These are phyloP conservation scores for Articulospora tetracladia DNA, from an alignment of 495 filamentous ascomycete species.

Conservation along the genomic window DNA sequence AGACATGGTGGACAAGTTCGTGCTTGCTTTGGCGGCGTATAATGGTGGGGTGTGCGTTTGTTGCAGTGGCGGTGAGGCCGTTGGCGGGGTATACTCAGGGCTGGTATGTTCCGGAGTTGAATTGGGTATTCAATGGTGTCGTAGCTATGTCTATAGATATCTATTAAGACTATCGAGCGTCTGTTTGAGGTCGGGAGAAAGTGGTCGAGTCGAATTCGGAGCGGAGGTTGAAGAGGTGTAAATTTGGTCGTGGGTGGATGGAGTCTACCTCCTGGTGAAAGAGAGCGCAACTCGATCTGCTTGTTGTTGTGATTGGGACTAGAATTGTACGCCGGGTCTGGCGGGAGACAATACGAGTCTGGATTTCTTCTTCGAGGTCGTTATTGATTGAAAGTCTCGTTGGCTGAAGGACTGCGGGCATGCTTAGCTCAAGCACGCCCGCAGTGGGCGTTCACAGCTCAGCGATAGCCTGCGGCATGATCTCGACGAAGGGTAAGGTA, in stretches of 20 bases:
- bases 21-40: slow-evolving; percentile 7
- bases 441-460: slow-evolving; percentile 93
- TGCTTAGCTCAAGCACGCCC: slow-evolving; percentile 43
- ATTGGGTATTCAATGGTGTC: neutral
- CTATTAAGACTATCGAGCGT: slow-evolving; percentile 16
- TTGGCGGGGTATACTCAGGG: neutral
- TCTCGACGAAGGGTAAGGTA: slow-evolving; percentile 69
- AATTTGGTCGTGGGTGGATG: slow-evolving; percentile 26
- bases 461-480: slow-evolving; percentile 83
- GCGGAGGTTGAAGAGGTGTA: slow-evolving; percentile 25
- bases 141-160: neutral
- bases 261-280: slow-evolving; percentile 41
- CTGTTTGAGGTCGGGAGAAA: neutral
- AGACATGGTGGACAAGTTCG: slow-evolving; percentile 36
- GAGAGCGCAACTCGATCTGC: slow-evolving; percentile 25
- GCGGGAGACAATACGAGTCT: slow-evolving; percentile 47
- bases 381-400: slow-evolving; percentile 65
- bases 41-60: slow-evolving; percentile 6
- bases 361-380: slow-evolving; percentile 73
- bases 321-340: slow-evolving; percentile 17
- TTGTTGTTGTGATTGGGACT: slow-evolving; percentile 28
- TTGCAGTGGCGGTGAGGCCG: slow-evolving; percentile 20
- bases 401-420: slow-evolving; percentile 78
- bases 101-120: neutral
- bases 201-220: slow-evolving; percentile 14